Percentiles rank a stretch among this genome's conserved stretches.
Conservation (phyloP, 805 yeast genomes). For the Sugiyamaella qingdaonensis region DNA sequence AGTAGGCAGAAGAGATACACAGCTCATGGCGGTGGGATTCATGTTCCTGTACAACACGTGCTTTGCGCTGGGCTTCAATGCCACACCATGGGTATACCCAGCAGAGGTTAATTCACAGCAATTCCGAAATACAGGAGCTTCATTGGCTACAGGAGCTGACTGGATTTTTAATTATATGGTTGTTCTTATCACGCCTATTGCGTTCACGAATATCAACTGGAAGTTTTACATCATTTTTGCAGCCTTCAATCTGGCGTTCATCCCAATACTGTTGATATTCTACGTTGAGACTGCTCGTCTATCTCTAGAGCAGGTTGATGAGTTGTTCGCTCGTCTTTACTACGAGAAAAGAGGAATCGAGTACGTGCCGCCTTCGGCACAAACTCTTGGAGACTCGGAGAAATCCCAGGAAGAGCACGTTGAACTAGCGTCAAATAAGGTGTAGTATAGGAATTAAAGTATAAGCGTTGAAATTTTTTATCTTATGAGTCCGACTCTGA, state of each 20-base stretch:
- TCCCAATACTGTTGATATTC: slow-evolving; percentile 41
- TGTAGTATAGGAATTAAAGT: no score
- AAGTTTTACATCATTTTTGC: slow-evolving; percentile 59
- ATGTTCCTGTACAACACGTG: slow-evolving; percentile 1
- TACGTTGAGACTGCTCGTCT: slow-evolving; percentile 62
- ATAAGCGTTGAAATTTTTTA: no score
- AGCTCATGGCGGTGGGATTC: background rate
- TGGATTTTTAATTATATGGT: slow-evolving; percentile 14
- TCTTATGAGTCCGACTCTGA: no score
- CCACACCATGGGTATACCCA: slow-evolving; percentile 9
- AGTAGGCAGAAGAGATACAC: background rate
- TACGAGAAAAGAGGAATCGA: background rate
- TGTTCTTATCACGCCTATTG: slow-evolving; percentile 31
- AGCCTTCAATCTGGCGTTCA: slow-evolving; percentile 44
- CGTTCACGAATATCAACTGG: slow-evolving; percentile 45
- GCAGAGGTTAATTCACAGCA: slow-evolving; percentile 10
- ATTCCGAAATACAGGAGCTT: slow-evolving; percentile 5
- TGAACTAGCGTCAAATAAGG: background rate
- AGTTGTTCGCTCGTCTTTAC: slow-evolving; percentile 24
- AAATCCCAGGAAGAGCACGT: slow-evolving; percentile 1
- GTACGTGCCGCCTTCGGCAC: slow-evolving; percentile 1
- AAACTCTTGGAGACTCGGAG: background rate
- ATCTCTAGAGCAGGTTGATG: slow-evolving; percentile 53
- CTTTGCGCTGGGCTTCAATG: slow-evolving; percentile 5
- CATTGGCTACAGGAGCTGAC: slow-evolving; percentile 11